A percentile compares a stretch with the other conserved stretches of the same genome.
Evolutionary conservation across 768 basidiomycete genomes (phyloP).

Genomic region (Russula vinacea): DNA sequence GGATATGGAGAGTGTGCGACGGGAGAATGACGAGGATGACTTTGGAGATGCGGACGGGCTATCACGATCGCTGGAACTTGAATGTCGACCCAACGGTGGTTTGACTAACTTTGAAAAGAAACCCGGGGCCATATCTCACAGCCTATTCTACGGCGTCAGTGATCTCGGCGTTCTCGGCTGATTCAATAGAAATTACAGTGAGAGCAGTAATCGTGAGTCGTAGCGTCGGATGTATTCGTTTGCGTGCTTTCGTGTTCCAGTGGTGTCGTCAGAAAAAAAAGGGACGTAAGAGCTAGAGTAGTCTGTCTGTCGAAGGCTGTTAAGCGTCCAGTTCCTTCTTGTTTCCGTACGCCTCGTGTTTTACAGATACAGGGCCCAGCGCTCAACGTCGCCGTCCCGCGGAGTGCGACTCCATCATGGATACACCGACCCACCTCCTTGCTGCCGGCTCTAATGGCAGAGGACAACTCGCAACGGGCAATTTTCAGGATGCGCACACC

Average conservation of each 20-base stretch:
- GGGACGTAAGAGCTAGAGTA: neutral
- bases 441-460: slow-evolving; percentile 50
- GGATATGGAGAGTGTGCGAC: slow-evolving; percentile 5
- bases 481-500: slow-evolving; percentile 40
- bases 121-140: slow-evolving; percentile 15
- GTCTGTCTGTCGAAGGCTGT: neutral
- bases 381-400: no score
- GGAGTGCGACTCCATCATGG: neutral
- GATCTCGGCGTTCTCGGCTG: neutral
- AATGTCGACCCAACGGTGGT: slow-evolving; percentile 4
- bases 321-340: neutral
- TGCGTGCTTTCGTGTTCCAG: no score
- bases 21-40: neutral
- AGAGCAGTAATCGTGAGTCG: neutral
- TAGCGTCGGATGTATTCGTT: neutral
- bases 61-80: slow-evolving; percentile 2
- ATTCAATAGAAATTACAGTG: neutral
- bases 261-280: neutral
- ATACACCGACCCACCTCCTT: slow-evolving; percentile 32
- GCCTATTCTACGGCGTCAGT: neutral
- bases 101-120: slow-evolving; percentile 24
- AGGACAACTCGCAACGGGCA: slow-evolving; percentile 47
- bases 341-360: no score
- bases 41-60: neutral
- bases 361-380: no score